Evolutionary conservation across 1,139 yeast genomes (phyloP).

Genomic region (Nakaseomyces kungkrabaensis): DNA sequence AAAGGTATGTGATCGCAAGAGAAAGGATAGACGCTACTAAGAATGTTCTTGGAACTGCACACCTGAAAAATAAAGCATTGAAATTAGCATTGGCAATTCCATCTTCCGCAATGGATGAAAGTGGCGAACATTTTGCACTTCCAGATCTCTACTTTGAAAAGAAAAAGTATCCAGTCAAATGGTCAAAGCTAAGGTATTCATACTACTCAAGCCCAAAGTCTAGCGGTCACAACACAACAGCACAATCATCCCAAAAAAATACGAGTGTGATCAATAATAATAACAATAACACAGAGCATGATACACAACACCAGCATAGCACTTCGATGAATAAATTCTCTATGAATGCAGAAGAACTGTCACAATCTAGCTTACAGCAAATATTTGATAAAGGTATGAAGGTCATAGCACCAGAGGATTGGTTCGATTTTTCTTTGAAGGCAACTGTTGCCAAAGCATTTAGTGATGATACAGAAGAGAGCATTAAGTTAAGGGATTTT

Average conservation of each 20-base stretch:
- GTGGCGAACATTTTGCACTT: slow-evolving; percentile 44
- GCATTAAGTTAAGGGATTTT: slow-evolving; percentile 46
- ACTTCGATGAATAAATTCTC: slow-evolving; percentile 29
- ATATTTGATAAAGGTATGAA: slow-evolving; percentile 52
- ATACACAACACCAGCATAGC: neutral
- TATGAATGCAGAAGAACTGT: slow-evolving; percentile 41
- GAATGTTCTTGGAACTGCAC: slow-evolving; percentile 33
- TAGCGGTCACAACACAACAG: neutral
- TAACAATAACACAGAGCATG: neutral
- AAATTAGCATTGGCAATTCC: slow-evolving; percentile 50
- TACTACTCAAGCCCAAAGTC: slow-evolving; percentile 35
- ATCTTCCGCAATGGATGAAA: slow-evolving; percentile 32
- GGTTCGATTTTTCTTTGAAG: slow-evolving; percentile 55
- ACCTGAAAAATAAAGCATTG: slow-evolving; percentile 36
- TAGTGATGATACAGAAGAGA: slow-evolving; percentile 45
- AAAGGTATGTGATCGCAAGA: slow-evolving; percentile 41
- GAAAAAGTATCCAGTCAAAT: slow-evolving; percentile 43
- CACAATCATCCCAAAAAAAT: neutral
- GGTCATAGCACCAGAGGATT: slow-evolving; percentile 49
- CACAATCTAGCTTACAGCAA: slow-evolving; percentile 47
- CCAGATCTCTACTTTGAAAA: slow-evolving; percentile 43
- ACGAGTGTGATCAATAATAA: slow-evolving; percentile 1
- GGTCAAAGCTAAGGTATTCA: slow-evolving; percentile 48
- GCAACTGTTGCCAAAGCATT: slow-evolving; percentile 68
- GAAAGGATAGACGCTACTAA: slow-evolving; percentile 35